phyloP scores from a whole-genome alignment of 2,329 filamentous ascomycete species.

The Epichloe glyceriae region DNA sequence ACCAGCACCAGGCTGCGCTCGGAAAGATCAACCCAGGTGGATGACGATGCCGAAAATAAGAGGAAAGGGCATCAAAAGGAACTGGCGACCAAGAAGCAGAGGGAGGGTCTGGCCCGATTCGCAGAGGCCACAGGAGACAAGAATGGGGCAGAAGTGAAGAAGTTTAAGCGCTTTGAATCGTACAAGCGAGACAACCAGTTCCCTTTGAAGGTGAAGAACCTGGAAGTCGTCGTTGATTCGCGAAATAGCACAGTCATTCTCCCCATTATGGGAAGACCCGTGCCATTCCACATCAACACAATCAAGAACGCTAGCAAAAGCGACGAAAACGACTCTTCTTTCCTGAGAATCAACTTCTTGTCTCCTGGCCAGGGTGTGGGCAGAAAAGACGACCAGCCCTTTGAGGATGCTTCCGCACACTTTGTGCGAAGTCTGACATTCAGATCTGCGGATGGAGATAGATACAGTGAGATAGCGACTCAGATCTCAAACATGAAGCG shows the following conservation, averaged over 20 bases:
- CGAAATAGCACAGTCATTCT: conserved; percentile 86
- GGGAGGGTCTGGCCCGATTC: conserved; percentile 74
- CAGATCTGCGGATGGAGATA: conserved; percentile 75
- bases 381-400: conserved; percentile 92
- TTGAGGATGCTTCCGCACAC: conserved; percentile 90
- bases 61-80: conserved; percentile 90
- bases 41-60: conserved; percentile 79
- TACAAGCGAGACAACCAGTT: conserved; percentile 98
- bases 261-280: conserved; percentile 92
- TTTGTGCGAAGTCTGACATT: conserved; percentile 95
- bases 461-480: conserved; percentile 80
- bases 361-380: conserved; percentile 96
- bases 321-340: conserved; percentile 87
- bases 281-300: conserved; percentile 93
- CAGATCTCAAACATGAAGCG: conserved; percentile 96
- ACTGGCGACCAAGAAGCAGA: conserved; percentile 73
- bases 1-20: conserved; percentile 86
- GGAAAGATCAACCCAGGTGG: conserved; percentile 74
- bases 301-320: conserved; percentile 99
- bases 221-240: conserved; percentile 79
- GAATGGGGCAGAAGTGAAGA: conserved; percentile 89
- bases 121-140: conserved; percentile 72
- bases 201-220: conserved; percentile 66
- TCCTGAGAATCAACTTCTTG: conserved; percentile 91
- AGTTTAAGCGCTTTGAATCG: conserved; percentile 97